Base-by-base conservation (phyloP, 331 rosid species). In the Dryas integrifolia region DNA sequence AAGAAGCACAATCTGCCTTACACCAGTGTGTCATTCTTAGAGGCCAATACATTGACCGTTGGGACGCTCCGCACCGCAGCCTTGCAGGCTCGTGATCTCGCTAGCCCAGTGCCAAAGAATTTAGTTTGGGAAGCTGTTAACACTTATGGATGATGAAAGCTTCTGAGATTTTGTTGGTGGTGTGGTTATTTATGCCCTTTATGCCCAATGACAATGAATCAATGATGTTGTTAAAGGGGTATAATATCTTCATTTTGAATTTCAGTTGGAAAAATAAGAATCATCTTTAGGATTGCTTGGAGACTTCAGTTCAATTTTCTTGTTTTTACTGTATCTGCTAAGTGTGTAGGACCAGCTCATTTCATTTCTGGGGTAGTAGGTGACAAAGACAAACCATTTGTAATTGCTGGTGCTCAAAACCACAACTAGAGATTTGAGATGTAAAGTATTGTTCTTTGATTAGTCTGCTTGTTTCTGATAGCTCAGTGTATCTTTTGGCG, bases 1-100 rank as follows among this genome's bases (percentile, higher is more conserved):
- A 77, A 77, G 82, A 80, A 77, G 76, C 87, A 84, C 77, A 77
- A 77, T n/a, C 46, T 84, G 78, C 87, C 85, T 58, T 84, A 70
- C 76, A 48, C 51, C 3, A 38, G 65, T 16, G 85, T 62, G 12
- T 84, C 87, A 16, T 84, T 84, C 56, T 67, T 57, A 55, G 24
- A 65, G 73, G 87, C 87, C 43, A 80, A 77, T 44, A 50, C 30
- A 5, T 47, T 80, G 72, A 84, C 85, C 1, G 7, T 84, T 0
- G 9, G 18, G 58, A 84, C 82, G 0, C 85, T 84, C 6, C 57
- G 57, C 39, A 55, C 75, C 2, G 87, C 85, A 2, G 87, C 85
- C 14, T 7, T 84, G 77, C 82, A 84, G 80, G 87, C 87, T 53
- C 85, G 85, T 15, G 85, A 84, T 63, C 65, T 80, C 4, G 57